Conservation (phyloP, 2,329 filamentous ascomycete genomes). For the Emergomyces africanus region DNA sequence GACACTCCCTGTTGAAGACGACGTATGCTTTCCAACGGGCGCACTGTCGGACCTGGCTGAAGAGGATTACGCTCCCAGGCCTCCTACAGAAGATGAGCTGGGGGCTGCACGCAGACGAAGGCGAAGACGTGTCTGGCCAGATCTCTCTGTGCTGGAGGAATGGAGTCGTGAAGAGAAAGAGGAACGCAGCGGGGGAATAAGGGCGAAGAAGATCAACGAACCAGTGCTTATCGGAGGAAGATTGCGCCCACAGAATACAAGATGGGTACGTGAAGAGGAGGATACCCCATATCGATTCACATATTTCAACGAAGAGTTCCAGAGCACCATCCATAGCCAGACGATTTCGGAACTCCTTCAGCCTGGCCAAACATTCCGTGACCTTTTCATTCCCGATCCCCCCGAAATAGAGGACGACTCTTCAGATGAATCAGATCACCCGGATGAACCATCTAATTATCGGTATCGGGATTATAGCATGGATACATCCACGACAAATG, state of each 20-base stretch:
- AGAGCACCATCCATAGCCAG: constrained; percentile 90
- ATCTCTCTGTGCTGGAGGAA: constrained; percentile 69
- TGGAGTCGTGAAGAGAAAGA: constrained; percentile 90
- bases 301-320: constrained; percentile 96
- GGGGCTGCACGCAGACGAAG: constrained; percentile 39
- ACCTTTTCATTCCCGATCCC: constrained; percentile 84
- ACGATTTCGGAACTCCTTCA: constrained; percentile 89
- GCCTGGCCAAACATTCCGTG: constrained; percentile 67
- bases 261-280: constrained; percentile 79
- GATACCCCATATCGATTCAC: constrained; percentile 91
- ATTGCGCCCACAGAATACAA: constrained; percentile 62
- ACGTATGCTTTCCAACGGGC: constrained; percentile 83
- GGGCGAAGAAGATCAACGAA: constrained; percentile 85
- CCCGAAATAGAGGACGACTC: constrained; percentile 60
- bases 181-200: constrained; percentile 64
- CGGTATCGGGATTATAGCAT: constrained; percentile 10
- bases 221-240: constrained; percentile 85
- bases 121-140: constrained; percentile 68
- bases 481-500: not conserved
- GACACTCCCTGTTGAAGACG: constrained; percentile 58
- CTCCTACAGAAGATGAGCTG: constrained; percentile 31
- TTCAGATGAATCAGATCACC: constrained; percentile 36
- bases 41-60: constrained; percentile 69
- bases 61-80: constrained; percentile 49
- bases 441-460: constrained; percentile 4